Percentiles rank a stretch among this genome's conserved stretches.
Conservation (phyloP, 2,329 filamentous ascomycete genomes). For the Calonectria naviculata region DNA sequence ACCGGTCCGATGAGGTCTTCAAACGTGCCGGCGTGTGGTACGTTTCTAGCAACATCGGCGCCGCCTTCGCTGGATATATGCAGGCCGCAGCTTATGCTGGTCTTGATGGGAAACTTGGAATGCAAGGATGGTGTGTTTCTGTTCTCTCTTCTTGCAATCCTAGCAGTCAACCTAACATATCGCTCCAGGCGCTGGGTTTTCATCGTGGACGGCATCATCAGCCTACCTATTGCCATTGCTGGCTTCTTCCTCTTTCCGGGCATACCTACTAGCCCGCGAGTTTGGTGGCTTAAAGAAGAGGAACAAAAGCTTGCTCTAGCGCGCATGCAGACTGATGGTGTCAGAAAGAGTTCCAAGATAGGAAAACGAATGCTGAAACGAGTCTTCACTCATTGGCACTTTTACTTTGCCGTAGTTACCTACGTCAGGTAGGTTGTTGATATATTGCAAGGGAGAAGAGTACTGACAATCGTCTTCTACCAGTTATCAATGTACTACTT, state of each 20-base stretch:
- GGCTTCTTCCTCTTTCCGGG: slow-evolving; percentile 44
- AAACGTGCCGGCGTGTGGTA: slow-evolving; percentile 63
- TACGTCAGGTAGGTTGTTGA: slow-evolving; percentile 32
- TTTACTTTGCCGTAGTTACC: slow-evolving; percentile 36
- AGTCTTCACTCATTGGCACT: slow-evolving; percentile 41
- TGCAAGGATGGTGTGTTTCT: slow-evolving; percentile 26
- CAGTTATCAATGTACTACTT: slow-evolving; percentile 35
- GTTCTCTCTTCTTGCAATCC: neutral
- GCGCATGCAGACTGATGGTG: slow-evolving; percentile 36
- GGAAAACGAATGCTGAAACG: slow-evolving; percentile 38
- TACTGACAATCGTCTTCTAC: neutral
- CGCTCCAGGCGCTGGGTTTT: slow-evolving; percentile 45
- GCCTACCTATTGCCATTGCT: slow-evolving; percentile 39
- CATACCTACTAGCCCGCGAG: slow-evolving; percentile 34
- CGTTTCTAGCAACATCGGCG: slow-evolving; percentile 40
- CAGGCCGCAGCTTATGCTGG: slow-evolving; percentile 30
- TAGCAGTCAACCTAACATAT: neutral
- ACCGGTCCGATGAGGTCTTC: slow-evolving; percentile 50
- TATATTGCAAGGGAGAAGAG: neutral
- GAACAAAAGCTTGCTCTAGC: slow-evolving; percentile 39
- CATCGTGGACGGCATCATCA: slow-evolving; percentile 48
- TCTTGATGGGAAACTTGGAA: slow-evolving; percentile 26
- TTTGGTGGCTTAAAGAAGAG: slow-evolving; percentile 40
- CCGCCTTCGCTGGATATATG: slow-evolving; percentile 31
- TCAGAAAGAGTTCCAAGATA: slow-evolving; percentile 36